These are phyloP conservation scores for Penicillium dipodomyicola DNA, from an alignment of 495 filamentous ascomycete genomes.

Conservation along the genomic window DNA sequence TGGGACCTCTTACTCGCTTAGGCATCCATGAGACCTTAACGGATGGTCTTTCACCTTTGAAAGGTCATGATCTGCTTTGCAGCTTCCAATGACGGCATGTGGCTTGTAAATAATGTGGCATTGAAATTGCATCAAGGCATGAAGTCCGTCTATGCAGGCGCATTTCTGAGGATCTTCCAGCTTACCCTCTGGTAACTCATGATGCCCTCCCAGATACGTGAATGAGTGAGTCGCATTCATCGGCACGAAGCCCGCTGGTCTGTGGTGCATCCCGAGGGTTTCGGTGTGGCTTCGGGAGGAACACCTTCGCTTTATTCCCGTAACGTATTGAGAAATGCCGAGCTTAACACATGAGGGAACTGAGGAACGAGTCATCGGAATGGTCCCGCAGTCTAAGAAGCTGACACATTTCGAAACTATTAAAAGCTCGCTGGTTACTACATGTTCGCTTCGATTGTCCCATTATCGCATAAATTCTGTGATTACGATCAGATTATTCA, in stretches of 20 bases:
- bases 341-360: not conserved
- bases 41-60: slow-evolving; percentile 27
- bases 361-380: not conserved
- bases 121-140: not conserved
- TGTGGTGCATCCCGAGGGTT: slow-evolving; percentile 1
- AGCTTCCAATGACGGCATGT: slow-evolving; percentile 31
- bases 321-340: not conserved
- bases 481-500: not conserved
- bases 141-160: slow-evolving; percentile 12
- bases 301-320: slow-evolving; percentile 6
- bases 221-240: not conserved
- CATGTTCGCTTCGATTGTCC: not conserved
- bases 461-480: not conserved
- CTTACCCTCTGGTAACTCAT: not conserved
- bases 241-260: slow-evolving; percentile 25
- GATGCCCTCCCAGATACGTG: not conserved
- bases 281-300: slow-evolving; percentile 14
- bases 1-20: slow-evolving; percentile 34
- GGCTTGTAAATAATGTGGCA: slow-evolving; percentile 23
- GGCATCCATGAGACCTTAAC: slow-evolving; percentile 33
- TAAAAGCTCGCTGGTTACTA: not conserved
- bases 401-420: not conserved
- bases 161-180: not conserved
- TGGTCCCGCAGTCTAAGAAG: not conserved
- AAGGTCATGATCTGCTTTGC: slow-evolving; percentile 31